Evolutionary conservation across 345 rosid genomes (phyloP), one percentile per base, ranked within the genome.

Genomic region (Cardamine occulta): DNA sequence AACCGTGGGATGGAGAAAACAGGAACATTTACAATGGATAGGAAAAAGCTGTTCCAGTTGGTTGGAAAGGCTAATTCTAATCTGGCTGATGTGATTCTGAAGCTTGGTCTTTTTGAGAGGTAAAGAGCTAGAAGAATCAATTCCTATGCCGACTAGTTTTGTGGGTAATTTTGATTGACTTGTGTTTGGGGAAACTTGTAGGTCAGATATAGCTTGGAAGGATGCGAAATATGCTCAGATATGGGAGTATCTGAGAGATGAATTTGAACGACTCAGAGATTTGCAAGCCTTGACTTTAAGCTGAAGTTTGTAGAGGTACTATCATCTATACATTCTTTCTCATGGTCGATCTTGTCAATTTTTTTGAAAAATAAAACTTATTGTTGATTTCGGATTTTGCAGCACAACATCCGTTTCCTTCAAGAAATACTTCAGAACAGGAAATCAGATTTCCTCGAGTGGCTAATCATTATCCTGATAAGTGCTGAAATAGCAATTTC

Each of bases 141-240:
- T 60, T n/a, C 35, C 60, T 21, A 28, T 3, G 2, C 19, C 32
- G 56, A 40, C 60, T 34, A 26, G 12, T 32, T 63, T 47, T 45
- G 67, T 56, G 19, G 45, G 58, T 63, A 47, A 26, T 19, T 37
- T 60, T 37, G 45, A 63, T 18, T 63, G 54, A 42, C 53, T 63
- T n/a, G 8, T 15, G 51, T 18, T 26, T 60, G n/a, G 63, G 55
- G 54, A 19, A 65, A 68, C 58, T 37, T 72, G 77, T 85, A 94
- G 98, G 83, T 95, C 97, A 12, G 99, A 95, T 77, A 95, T 92
- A 62, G 98, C 98, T 14, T 95, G 99, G 99, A 95, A 95, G 77
- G 91, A 95, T 80, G 99, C 97, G 4, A 95, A 92, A 78, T 95
- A 86, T 78, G 91, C 88, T 54, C 91, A 89, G 86, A 89, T 89